Evolutionary conservation across 192 early-diverging fungal genomes (phyloP), one percentile per base, ranked within the genome.

Genomic region (Geranomyces michiganensis): DNA sequence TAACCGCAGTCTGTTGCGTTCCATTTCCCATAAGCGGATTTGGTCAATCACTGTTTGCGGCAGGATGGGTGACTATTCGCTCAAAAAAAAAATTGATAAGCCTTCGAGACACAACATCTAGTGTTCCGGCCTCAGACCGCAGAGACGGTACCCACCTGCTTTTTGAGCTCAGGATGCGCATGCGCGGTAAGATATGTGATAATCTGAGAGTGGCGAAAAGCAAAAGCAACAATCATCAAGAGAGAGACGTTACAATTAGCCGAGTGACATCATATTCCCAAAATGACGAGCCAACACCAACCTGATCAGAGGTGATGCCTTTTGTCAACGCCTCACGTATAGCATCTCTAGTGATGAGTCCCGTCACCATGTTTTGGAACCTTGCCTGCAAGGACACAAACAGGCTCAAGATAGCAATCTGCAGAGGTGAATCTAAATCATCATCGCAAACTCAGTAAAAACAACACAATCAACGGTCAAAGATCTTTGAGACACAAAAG

Each of bases 1-100:
- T 8, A 73, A 29, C 7, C 71, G 62, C 19, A 98, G 71, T 15
- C 96, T 78, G 69, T 99, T 93, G 62, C 91, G 83, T 74, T 99
- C 96, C 78, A 92, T 89, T 77, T 99, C 96, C 96, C 96, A 99
- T 61, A 99, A 75, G 45, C 93, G 77, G 41, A 99, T 93, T 79
- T 99, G 96, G 79, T 99, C 96, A 0, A 94, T 85, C 1, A 99
- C 95, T 1, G 96, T 97, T 9, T 90, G 70, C 0, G 96, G 96
- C 64, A 99, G 75, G 19, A 96, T 80, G 0, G 95, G 93, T 14
- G 77, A 81, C 72, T 87, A 75, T n/a, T n/a, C n/a, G n/a, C n/a
- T n/a, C n/a, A n/a, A 13, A 47, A 24, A 41, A 3, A 41, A 41
- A 41, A 41, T n/a, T n/a, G n/a, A n/a, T n/a, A n/a, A n/a, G n/a